Conservation (phyloP, 768 basidiomycete species). For the Botryobasidium botryosum region DNA sequence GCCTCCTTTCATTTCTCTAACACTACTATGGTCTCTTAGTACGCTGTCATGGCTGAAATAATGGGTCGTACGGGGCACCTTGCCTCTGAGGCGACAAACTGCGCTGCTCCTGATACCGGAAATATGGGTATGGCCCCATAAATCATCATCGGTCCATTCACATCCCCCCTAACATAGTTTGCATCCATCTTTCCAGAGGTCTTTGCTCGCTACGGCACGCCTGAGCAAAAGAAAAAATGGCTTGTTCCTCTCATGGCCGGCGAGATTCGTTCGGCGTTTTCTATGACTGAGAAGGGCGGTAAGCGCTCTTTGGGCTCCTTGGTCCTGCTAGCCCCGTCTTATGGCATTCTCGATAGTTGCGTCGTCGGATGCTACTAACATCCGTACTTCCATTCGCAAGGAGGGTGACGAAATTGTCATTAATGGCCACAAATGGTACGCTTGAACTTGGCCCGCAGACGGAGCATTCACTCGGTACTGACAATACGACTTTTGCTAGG, state of each 20-base stretch:
- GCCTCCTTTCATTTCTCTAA: not conserved
- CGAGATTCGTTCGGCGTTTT: slow-evolving; percentile 84
- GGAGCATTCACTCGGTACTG: not conserved
- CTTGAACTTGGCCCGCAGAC: not conserved
- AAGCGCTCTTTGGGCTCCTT: slow-evolving; percentile 12
- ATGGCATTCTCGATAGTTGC: slow-evolving; percentile 34
- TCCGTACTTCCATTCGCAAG: slow-evolving; percentile 66
- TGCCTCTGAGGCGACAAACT: slow-evolving; percentile 79
- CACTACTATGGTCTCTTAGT: slow-evolving; percentile 33
- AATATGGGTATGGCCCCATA: no score
- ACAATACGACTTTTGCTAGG: slow-evolving; percentile 27
- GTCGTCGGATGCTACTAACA: slow-evolving; percentile 94
- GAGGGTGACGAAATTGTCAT: slow-evolving; percentile 83
- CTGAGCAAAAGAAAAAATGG: slow-evolving; percentile 84
- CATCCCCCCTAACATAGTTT: no score
- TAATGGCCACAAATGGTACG: slow-evolving; percentile 93
- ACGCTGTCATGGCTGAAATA: slow-evolving; percentile 94
- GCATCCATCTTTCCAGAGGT: no score
- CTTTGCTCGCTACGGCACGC: slow-evolving; percentile 81
- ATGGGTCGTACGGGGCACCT: slow-evolving; percentile 70
- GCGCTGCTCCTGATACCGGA: slow-evolving; percentile 92
- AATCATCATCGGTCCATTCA: no score
- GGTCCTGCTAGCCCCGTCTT: slow-evolving; percentile 2
- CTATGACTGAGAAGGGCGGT: slow-evolving; percentile 95
- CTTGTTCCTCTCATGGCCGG: slow-evolving; percentile 75